Percentiles rank a stretch among this genome's conserved stretches.
These are phyloP conservation scores for Mycena crocata DNA, from an alignment of 768 basidiomycete species.

Conservation along the genomic window DNA sequence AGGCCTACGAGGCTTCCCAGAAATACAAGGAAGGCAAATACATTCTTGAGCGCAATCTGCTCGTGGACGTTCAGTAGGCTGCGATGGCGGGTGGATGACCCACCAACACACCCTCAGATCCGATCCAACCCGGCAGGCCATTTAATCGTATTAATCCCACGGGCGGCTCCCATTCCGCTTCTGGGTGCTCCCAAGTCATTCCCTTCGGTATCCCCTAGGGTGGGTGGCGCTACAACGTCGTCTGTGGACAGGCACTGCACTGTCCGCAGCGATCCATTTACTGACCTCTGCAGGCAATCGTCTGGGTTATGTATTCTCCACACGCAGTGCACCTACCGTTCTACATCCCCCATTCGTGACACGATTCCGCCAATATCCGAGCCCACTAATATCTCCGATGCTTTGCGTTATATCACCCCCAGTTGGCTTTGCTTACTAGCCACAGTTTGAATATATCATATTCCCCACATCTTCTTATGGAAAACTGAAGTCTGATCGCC, in stretches of 20 bases:
- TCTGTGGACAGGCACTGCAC: slow-evolving; percentile 3
- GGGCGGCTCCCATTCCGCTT: slow-evolving; percentile 13
- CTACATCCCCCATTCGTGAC: slow-evolving; percentile 5
- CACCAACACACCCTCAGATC: slow-evolving; percentile 21
- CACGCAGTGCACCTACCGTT: slow-evolving; percentile 20
- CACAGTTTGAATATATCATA: slow-evolving; percentile 23
- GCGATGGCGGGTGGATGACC: slow-evolving; percentile 19
- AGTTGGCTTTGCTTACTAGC: neutral
- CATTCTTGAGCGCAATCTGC: slow-evolving; percentile 94
- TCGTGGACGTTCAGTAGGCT: slow-evolving; percentile 83
- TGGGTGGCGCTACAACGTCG: slow-evolving; percentile 5
- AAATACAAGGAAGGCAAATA: slow-evolving; percentile 99
- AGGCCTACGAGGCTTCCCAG: slow-evolving; percentile 89
- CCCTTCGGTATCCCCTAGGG: neutral
- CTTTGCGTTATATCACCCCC: neutral
- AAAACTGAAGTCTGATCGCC: no score
- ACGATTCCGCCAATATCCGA: slow-evolving; percentile 2
- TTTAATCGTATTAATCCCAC: slow-evolving; percentile 29
- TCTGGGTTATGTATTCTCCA: slow-evolving; percentile 15
- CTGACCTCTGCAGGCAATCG: slow-evolving; percentile 23
- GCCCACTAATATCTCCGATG: slow-evolving; percentile 20
- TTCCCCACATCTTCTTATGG: no score
- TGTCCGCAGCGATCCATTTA: neutral
- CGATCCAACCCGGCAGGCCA: slow-evolving; percentile 26
- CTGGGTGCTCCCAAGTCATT: slow-evolving; percentile 15